Evolutionary conservation across 2,329 filamentous ascomycete genomes (phyloP).

Genomic region (Alternaria hordeiaustralica): DNA sequence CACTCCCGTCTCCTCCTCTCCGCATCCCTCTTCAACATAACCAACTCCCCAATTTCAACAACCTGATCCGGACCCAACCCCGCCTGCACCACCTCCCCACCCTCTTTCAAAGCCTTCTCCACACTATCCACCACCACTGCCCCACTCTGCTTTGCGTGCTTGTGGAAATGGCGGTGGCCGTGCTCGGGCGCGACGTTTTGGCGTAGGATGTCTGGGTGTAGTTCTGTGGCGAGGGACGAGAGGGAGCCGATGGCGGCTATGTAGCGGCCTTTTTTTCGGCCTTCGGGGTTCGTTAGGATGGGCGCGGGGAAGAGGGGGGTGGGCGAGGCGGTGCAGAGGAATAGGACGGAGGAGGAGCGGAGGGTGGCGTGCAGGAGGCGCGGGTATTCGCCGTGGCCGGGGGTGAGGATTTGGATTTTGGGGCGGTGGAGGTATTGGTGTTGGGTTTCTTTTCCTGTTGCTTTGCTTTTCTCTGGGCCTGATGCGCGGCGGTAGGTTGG

Average conservation of each 20-base stretch:
- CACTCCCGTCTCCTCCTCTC: conserved; percentile 45
- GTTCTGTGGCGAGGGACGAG: conserved; percentile 77
- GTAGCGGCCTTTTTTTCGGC: conserved; percentile 72
- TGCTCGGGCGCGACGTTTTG: conserved; percentile 64
- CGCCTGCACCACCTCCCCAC: conserved; percentile 85
- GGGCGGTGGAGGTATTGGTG: conserved; percentile 32
- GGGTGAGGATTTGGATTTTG: conserved; percentile 74
- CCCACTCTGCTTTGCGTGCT: conserved; percentile 64
- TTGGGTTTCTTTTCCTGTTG: conserved; percentile 1
- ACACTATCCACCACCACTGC: conserved; percentile 72
- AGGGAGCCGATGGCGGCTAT: conserved; percentile 76
- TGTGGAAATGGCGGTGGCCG: conserved; percentile 68
- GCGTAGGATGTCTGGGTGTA: conserved; percentile 77
- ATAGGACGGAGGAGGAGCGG: conserved; percentile 77
- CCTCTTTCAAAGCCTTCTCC: conserved; percentile 79
- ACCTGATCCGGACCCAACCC: conserved; percentile 75
- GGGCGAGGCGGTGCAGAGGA: conserved; percentile 83
- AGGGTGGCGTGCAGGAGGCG: conserved; percentile 75
- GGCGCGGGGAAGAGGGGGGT: conserved; percentile 76
- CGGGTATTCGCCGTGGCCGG: conserved; percentile 71
- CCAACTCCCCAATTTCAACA: conserved; percentile 84
- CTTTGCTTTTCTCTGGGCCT: background rate
- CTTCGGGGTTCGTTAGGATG: conserved; percentile 75
- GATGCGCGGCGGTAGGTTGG: conserved; percentile 20
- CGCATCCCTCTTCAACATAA: conserved; percentile 66